These are phyloP conservation scores for Periglandula ipomoeae DNA, from an alignment of 2,329 filamentous ascomycete genomes.

Conservation along the genomic window DNA sequence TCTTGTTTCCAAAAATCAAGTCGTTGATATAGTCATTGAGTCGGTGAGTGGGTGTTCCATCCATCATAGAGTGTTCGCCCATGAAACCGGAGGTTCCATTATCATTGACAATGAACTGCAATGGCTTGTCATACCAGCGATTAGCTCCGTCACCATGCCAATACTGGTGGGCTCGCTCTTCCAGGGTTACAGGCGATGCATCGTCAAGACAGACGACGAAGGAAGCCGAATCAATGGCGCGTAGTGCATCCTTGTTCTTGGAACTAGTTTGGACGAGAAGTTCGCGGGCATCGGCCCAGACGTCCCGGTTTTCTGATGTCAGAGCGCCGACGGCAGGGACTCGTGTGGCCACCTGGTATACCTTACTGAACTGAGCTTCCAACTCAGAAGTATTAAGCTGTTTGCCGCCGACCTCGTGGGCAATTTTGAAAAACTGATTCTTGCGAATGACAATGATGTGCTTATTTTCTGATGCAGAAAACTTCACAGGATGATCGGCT, in stretches of 20 bases:
- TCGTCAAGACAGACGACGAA: constrained; percentile 94
- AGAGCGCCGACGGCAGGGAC: constrained; percentile 71
- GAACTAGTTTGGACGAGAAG: constrained; percentile 67
- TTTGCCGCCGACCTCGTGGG: constrained; percentile 70
- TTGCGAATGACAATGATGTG: constrained; percentile 87
- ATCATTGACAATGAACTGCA: constrained; percentile 97
- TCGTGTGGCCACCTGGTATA: constrained; percentile 69
- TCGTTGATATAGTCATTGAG: constrained; percentile 92
- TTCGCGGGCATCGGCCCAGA: constrained; percentile 79
- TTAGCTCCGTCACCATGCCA: constrained; percentile 97
- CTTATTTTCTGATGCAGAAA: constrained; percentile 62
- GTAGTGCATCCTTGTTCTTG: constrained; percentile 67
- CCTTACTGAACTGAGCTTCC: constrained; percentile 75
- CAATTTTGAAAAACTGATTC: constrained; percentile 95
- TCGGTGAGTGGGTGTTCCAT: constrained; percentile 93
- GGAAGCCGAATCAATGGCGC: constrained; percentile 77
- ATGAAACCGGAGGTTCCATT: constrained; percentile 97
- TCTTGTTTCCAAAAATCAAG: constrained; percentile 86
- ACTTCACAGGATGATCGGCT: constrained; percentile 77
- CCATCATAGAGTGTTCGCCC: constrained; percentile 99
- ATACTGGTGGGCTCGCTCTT: constrained; percentile 92
- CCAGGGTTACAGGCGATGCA: constrained; percentile 79
- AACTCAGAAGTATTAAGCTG: constrained; percentile 85
- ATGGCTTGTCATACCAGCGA: constrained; percentile 95
- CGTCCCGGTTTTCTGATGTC: constrained; percentile 86